These are phyloP conservation scores for Haematococcus sp. DNA, from an alignment of 139 green algal genomes.

Conservation along the genomic window DNA sequence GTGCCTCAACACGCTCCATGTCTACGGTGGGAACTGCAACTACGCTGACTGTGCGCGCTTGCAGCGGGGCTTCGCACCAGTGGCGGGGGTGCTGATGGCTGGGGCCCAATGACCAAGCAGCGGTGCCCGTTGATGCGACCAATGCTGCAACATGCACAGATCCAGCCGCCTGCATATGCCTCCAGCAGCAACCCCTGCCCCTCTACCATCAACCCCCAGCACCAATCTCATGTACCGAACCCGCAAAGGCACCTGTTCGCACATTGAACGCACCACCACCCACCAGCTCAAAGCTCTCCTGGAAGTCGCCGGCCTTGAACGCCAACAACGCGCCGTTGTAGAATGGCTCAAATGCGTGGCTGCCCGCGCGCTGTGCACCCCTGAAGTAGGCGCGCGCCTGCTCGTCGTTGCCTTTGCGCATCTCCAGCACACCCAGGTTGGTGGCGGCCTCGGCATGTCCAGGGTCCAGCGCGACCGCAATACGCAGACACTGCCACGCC, in stretches of 20 bases:
- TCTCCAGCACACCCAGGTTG: conserved; percentile 79
- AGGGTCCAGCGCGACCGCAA: conserved; percentile 65
- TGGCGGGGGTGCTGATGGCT: no score
- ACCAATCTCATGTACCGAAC: no score
- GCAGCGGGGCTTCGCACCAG: no score
- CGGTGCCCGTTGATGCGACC: no score
- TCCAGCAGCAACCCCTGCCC: no score
- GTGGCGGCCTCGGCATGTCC: conserved; percentile 72
- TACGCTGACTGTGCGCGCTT: no score
- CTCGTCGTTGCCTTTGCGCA: conserved; percentile 55
- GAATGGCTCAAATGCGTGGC: conserved; percentile 63
- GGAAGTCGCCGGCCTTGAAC: conserved; percentile 62
- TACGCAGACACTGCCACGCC: conserved; percentile 64
- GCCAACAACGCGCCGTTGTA: conserved; percentile 76
- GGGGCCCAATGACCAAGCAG: no score
- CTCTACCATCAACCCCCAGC: no score
- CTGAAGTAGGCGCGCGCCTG: conserved; percentile 25
- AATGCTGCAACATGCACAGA: no score
- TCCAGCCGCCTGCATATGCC: no score
- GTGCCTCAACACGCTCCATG: no score
- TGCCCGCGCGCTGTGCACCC: conserved; percentile 31
- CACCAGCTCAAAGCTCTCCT: conserved; percentile 53
- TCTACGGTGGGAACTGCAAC: no score
- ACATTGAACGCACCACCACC: background rate
- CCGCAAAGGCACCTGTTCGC: background rate